These are phyloP conservation scores for Pleurozium schreberi DNA, from an alignment of 225 moss, liverwort and hornwort genomes.

Conservation along the genomic window DNA sequence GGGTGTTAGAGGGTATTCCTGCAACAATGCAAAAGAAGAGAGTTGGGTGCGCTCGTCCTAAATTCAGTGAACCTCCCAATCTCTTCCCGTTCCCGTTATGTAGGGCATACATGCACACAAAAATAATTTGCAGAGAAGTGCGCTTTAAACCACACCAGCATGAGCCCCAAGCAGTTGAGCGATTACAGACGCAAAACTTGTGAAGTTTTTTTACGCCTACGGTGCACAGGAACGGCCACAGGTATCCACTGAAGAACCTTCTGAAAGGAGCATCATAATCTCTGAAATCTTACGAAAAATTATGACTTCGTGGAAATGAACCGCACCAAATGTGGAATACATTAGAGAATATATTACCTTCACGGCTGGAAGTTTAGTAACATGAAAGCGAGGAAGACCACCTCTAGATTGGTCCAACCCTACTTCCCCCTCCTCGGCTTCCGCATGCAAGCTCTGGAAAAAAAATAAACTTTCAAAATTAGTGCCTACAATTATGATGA, in stretches of 20 bases:
- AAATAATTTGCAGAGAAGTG: too few species aligned
- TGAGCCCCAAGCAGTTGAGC: too few species aligned
- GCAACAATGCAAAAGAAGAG: too few species aligned
- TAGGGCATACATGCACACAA: too few species aligned
- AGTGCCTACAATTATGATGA: background rate
- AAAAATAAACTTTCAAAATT: background rate
- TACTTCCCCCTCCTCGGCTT: background rate
- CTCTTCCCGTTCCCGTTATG: too few species aligned
- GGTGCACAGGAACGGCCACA: too few species aligned
- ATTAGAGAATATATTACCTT: slow-evolving; percentile 27
- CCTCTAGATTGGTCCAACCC: slow-evolving; percentile 54
- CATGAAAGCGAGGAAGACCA: slow-evolving; percentile 76
- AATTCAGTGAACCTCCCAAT: too few species aligned
- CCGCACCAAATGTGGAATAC: background rate
- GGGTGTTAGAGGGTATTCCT: too few species aligned
- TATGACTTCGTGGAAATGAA: background rate
- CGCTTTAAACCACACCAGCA: too few species aligned
- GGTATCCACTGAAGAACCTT: background rate
- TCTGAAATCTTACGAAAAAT: background rate
- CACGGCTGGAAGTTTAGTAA: slow-evolving; percentile 33
- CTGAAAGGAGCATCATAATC: slow-evolving; percentile 47
- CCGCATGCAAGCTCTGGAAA: slow-evolving; percentile 2
- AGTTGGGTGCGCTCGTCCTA: too few species aligned
- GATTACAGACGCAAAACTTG: too few species aligned
- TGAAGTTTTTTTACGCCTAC: too few species aligned